These are phyloP conservation scores for Allium cepa DNA, from an alignment of 106 monocot genomes.

Conservation along the genomic window DNA sequence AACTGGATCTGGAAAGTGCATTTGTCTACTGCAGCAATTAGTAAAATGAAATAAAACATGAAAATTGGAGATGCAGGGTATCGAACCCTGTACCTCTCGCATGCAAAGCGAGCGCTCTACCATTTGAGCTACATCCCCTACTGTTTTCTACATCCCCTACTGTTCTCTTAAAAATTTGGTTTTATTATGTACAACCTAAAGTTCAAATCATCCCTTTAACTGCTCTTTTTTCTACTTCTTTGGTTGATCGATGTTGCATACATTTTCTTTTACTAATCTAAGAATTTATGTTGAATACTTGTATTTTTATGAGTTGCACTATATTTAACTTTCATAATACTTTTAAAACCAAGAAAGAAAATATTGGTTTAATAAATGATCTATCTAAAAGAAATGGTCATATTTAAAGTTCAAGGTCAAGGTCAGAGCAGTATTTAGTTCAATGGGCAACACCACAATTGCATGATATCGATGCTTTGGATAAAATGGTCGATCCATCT, in stretches of 20 bases:
- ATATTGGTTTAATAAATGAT: background rate
- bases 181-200: too few relatives aligned
- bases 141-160: conserved; percentile 63
- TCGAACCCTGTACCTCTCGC: conserved; percentile 99
- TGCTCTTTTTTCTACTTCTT: too few relatives aligned
- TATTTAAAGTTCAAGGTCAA: conserved; percentile 13
- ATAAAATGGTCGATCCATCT: conserved; percentile 26
- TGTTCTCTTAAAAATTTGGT: too few relatives aligned
- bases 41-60: too few relatives aligned
- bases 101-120: conserved; percentile 99
- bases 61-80: conserved; percentile 91
- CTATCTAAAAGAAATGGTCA: background rate
- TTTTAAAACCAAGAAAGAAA: too few relatives aligned
- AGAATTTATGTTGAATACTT: too few relatives aligned
- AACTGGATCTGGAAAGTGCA: too few relatives aligned
- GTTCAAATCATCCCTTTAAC: too few relatives aligned
- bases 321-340: too few relatives aligned
- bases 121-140: conserved; percentile 99
- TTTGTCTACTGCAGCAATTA: too few relatives aligned
- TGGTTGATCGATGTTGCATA: background rate
- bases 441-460: conserved; percentile 36
- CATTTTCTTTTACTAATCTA: background rate
- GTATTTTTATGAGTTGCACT: too few relatives aligned
- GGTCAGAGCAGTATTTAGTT: conserved; percentile 19
- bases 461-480: conserved; percentile 26